Conservation (phyloP, 139 green algal genomes). For the Picochlorum sp. region DNA sequence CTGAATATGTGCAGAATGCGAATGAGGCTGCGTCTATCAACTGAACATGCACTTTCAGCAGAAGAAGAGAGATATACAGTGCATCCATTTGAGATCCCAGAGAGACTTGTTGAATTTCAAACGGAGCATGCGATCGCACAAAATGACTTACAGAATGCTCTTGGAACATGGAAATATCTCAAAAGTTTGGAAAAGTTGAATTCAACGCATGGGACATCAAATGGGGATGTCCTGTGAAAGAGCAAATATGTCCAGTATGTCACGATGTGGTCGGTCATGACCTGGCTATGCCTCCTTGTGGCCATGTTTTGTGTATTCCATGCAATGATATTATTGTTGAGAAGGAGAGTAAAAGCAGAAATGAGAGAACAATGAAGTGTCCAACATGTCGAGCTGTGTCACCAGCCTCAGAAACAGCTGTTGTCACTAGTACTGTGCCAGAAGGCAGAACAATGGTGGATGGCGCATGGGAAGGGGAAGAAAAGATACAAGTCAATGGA, state of each 20-base stretch:
- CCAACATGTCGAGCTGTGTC: slow-evolving; percentile 52
- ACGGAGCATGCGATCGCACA: slow-evolving; percentile 47
- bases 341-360: slow-evolving; percentile 7
- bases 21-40: slow-evolving; percentile 36
- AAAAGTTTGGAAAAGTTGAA: slow-evolving; percentile 19
- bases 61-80: slow-evolving; percentile 5
- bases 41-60: slow-evolving; percentile 1
- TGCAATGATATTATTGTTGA: slow-evolving; percentile 50
- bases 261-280: slow-evolving; percentile 43
- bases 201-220: not conserved
- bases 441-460: not conserved
- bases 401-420: slow-evolving; percentile 44
- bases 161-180: slow-evolving; percentile 76
- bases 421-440: not conserved
- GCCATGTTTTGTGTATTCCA: slow-evolving; percentile 52
- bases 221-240: not conserved
- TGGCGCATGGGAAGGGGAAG: not conserved
- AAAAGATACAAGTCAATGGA: slow-evolving; percentile 39
- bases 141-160: slow-evolving; percentile 40
- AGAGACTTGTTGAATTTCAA: slow-evolving; percentile 40
- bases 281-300: slow-evolving; percentile 58
- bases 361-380: slow-evolving; percentile 41
- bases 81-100: not conserved
- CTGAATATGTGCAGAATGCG: slow-evolving; percentile 69
- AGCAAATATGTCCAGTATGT: slow-evolving; percentile 57